phyloP scores from a whole-genome alignment of 495 filamentous ascomycete genomes.

The Rhizodiscina lignyota region DNA sequence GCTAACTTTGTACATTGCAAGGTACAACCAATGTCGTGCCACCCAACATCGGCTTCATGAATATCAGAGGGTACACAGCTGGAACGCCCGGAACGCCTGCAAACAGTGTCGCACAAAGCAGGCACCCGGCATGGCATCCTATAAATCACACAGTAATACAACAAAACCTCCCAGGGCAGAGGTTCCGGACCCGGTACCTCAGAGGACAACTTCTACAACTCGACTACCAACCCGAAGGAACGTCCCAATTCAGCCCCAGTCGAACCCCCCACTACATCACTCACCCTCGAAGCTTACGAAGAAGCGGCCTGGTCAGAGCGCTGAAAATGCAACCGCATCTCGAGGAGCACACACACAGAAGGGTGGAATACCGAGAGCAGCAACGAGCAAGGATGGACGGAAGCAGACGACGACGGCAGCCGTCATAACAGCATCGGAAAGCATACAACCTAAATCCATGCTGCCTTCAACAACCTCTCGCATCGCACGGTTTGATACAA shows the following conservation, averaged over 20 bases:
- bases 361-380: no score
- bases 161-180: constrained; percentile 9
- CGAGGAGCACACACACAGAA: neutral
- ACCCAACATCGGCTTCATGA: no score
- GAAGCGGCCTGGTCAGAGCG: neutral
- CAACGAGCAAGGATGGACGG: neutral
- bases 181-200: constrained; percentile 6
- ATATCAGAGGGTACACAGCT: no score
- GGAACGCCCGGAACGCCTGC: no score
- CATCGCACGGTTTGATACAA: constrained; percentile 10
- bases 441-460: neutral
- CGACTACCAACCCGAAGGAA: constrained; percentile 4
- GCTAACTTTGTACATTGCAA: no score
- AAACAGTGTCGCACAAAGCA: constrained; percentile 14
- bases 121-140: constrained; percentile 17
- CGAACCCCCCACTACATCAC: neutral
- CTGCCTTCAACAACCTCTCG: constrained; percentile 5
- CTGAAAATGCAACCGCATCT: neutral
- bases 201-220: constrained; percentile 8
- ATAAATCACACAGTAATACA: constrained; percentile 14
- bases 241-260: neutral
- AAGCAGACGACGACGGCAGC: neutral
- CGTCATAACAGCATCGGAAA: neutral
- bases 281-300: neutral
- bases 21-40: no score